Evolutionary conservation across 176 grass and related monocot species (phyloP).

Genomic region (Hyparrhenia diplandra): DNA sequence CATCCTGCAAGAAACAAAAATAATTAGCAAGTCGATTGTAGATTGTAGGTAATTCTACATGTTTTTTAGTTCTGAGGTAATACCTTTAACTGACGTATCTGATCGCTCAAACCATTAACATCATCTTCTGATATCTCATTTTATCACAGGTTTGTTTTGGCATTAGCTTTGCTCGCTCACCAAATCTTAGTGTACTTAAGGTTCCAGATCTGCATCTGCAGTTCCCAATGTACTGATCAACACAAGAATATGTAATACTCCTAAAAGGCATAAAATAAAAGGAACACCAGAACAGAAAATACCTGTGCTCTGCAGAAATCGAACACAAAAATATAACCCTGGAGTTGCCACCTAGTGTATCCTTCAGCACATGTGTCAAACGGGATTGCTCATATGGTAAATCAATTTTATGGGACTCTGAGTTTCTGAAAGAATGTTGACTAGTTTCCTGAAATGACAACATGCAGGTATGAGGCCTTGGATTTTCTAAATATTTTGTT

Average conservation of each 20-base stretch:
- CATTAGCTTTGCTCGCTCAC: conserved; percentile 82
- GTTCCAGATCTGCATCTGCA: conserved; percentile 70
- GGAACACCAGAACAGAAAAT: conserved; percentile 7
- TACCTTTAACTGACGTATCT: conserved; percentile 98
- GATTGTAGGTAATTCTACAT: conserved; percentile 5
- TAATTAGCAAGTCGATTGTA: conserved; percentile 14
- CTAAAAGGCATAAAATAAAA: conserved; percentile 11
- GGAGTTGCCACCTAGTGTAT: conserved; percentile 90
- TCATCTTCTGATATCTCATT: conserved; percentile 98
- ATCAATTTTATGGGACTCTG: conserved; percentile 35
- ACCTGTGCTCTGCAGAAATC: conserved; percentile 90
- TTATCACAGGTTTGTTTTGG: conserved; percentile 90
- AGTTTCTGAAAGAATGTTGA: conserved; percentile 72
- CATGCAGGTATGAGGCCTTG: conserved; percentile 4
- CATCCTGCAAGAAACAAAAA: conserved; percentile 63
- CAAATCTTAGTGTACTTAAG: conserved; percentile 88
- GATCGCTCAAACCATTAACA: conserved; percentile 91
- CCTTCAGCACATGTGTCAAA: conserved; percentile 85
- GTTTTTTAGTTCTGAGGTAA: not conserved
- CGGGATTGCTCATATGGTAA: conserved; percentile 55
- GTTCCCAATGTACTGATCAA: conserved; percentile 20
- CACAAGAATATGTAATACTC: conserved; percentile 7
- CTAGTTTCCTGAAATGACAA: conserved; percentile 69
- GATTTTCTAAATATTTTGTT: not conserved
- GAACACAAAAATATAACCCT: conserved; percentile 86